A percentile compares a stretch with the other conserved stretches of the same genome.
phyloP scores from a whole-genome alignment of 176 grass and related monocot genomes.

The Carex scoparia region DNA sequence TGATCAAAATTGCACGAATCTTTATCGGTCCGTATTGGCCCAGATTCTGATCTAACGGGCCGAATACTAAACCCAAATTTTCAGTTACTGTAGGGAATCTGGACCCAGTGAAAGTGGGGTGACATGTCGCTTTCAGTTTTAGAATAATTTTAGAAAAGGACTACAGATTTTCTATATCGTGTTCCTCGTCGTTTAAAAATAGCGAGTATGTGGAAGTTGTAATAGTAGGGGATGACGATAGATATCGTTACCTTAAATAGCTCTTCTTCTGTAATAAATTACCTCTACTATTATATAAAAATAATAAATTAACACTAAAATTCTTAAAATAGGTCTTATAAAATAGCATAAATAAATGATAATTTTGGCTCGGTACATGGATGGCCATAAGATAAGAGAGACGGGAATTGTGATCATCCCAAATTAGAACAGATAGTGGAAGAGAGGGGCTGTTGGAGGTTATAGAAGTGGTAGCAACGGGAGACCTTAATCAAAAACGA shows the following conservation, averaged over 20 bases:
- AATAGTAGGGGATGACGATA: background rate
- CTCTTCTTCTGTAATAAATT: background rate
- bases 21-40: too few species aligned
- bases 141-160: background rate
- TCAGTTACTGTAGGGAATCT: too few species aligned
- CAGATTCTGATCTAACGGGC: too few species aligned
- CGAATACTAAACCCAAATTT: too few species aligned
- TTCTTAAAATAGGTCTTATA: too few species aligned
- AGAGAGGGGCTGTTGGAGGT: background rate
- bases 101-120: slow-evolving; percentile 22
- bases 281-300: too few species aligned
- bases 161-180: background rate
- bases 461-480: background rate
- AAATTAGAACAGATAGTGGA: background rate
- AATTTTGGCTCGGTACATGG: background rate
- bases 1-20: too few species aligned
- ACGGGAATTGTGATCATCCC: background rate
- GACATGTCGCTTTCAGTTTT: slow-evolving; percentile 42
- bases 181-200: background rate
- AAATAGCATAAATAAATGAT: background rate
- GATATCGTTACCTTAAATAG: background rate
- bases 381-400: background rate
- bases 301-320: too few species aligned
- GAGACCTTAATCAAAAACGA: background rate
- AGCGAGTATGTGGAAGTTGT: background rate